These are phyloP conservation scores for Phytophthora niederhauseri DNA, from an alignment of 352 stramenopile species.

Conservation along the genomic window DNA sequence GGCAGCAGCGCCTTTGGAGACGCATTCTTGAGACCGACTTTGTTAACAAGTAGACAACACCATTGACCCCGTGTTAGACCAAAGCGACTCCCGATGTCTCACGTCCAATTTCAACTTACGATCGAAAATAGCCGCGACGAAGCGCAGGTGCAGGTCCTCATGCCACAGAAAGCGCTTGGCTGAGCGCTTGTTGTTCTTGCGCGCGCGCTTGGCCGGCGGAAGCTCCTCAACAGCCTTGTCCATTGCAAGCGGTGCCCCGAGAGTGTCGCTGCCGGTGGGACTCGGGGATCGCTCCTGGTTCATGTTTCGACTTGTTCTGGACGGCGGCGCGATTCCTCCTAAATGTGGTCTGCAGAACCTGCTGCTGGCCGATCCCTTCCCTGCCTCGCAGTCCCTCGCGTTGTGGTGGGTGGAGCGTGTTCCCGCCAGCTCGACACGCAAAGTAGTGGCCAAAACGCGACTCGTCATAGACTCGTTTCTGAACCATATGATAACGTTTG, in stretches of 20 bases:
- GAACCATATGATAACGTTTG: slow-evolving; percentile 1
- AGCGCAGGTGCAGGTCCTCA: slow-evolving; percentile 80
- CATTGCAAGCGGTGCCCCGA: neutral
- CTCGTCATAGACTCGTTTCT: slow-evolving; percentile 2
- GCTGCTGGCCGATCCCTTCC: neutral
- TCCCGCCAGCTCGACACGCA: slow-evolving; percentile 16
- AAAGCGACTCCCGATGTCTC: slow-evolving; percentile 3
- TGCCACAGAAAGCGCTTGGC: slow-evolving; percentile 82
- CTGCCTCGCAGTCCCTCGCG: neutral
- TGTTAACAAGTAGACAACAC: slow-evolving; percentile 8
- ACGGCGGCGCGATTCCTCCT: slow-evolving; percentile 7
- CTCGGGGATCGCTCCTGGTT: slow-evolving; percentile 10
- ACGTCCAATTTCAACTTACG: slow-evolving; percentile 34
- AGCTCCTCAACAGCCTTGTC: neutral
- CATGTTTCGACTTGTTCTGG: slow-evolving; percentile 11
- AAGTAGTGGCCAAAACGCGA: neutral
- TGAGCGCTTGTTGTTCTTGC: slow-evolving; percentile 80
- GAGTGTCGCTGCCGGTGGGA: slow-evolving; percentile 6
- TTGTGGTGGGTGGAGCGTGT: slow-evolving; percentile 18
- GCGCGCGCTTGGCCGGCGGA: slow-evolving; percentile 30
- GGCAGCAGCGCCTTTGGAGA: slow-evolving; percentile 71
- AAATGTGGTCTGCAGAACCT: slow-evolving; percentile 5
- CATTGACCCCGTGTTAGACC: slow-evolving; percentile 1
- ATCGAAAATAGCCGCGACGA: slow-evolving; percentile 87
- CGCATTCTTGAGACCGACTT: slow-evolving; percentile 84